phyloP scores from a whole-genome alignment of 495 filamentous ascomycete species.

The Penicillium chermesinum region DNA sequence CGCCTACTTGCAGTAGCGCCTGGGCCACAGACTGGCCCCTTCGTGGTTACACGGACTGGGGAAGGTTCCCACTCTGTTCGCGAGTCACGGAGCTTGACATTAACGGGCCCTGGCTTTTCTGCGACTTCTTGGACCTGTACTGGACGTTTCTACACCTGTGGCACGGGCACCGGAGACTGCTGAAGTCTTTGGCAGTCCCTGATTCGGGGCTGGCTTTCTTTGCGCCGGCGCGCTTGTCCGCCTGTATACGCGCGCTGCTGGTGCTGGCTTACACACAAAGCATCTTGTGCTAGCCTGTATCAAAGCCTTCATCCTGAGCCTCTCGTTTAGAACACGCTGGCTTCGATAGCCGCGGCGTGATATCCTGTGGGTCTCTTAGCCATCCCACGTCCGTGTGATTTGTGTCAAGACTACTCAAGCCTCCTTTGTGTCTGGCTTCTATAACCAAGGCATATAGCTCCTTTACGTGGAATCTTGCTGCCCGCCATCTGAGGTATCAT shows the following conservation, averaged over 20 bases:
- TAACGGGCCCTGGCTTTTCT: neutral
- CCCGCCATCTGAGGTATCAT: neutral
- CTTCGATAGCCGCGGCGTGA: slow-evolving; percentile 2
- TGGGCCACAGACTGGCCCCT: slow-evolving; percentile 6
- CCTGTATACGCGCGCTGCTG: no score
- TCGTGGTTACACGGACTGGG: slow-evolving; percentile 16
- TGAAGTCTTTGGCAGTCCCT: no score
- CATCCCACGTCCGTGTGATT: no score
- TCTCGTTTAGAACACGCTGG: neutral
- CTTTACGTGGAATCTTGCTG: neutral
- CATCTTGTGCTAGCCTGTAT: slow-evolving; percentile 4
- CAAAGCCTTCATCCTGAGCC: slow-evolving; percentile 3
- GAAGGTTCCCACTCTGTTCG: slow-evolving; percentile 3
- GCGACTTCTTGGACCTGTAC: neutral
- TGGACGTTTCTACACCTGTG: neutral
- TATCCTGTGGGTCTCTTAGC: no score
- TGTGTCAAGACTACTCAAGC: no score
- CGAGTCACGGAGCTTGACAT: neutral
- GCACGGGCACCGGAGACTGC: no score
- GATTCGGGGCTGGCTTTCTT: no score
- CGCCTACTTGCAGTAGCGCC: neutral
- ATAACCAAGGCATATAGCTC: neutral
- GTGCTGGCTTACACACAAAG: neutral
- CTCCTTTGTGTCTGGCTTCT: neutral
- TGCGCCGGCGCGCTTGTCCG: no score